These are phyloP conservation scores for Tylopilus balloui DNA, from an alignment of 768 basidiomycete species.

Conservation along the genomic window DNA sequence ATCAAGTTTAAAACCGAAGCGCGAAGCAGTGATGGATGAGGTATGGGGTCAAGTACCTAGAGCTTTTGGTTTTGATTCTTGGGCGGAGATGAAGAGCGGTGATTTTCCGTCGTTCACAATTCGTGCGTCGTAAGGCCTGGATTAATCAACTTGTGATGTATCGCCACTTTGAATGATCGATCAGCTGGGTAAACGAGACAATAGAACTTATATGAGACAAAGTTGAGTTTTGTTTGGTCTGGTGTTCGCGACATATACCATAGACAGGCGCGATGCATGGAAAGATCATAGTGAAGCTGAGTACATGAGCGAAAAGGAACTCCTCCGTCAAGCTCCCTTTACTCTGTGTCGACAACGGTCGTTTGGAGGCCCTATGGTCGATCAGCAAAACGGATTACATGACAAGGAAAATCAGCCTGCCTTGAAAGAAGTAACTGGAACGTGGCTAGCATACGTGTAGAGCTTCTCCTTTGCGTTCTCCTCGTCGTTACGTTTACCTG, in stretches of 20 bases:
- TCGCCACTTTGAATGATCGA: not conserved
- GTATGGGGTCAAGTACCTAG: constrained; percentile 1
- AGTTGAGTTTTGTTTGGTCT: constrained; percentile 1
- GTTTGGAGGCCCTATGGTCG: constrained; percentile 74
- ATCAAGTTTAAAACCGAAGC: accelerated
- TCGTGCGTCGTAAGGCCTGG: too few species aligned
- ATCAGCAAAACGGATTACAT: constrained; percentile 4
- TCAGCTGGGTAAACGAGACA: not conserved
- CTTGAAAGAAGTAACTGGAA: constrained; percentile 81
- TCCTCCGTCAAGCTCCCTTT: constrained; percentile 22
- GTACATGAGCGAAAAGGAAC: constrained; percentile 14
- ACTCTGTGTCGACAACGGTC: constrained; percentile 76
- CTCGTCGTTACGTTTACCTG: constrained; percentile 98
- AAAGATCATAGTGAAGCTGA: constrained; percentile 13
- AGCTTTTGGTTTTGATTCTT: constrained; percentile 6
- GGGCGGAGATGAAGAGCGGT: not conserved
- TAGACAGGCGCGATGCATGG: constrained; percentile 26
- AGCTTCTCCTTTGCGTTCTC: constrained; percentile 99
- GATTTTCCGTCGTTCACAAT: not conserved
- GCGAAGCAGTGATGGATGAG: not conserved
- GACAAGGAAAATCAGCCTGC: constrained; percentile 38
- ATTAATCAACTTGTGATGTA: not conserved
- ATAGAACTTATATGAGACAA: not conserved
- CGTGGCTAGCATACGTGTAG: constrained; percentile 83
- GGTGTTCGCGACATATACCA: constrained; percentile 28